Base-by-base conservation (phyloP, 257 asterid species). In the Petunia axillaris region DNA sequence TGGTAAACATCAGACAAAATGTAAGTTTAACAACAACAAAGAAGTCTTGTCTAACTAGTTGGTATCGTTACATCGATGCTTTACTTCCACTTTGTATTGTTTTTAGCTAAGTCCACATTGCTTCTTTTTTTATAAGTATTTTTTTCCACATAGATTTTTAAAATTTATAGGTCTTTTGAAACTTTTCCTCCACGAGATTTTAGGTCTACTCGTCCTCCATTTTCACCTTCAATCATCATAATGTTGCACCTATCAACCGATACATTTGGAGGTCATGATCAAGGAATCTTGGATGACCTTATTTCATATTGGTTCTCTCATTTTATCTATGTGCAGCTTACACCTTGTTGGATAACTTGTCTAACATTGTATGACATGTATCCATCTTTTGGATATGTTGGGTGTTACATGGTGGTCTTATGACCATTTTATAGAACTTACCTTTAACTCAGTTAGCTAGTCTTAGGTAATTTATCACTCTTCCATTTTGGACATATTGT, bases 351-450 rank as follows among this genome's bases (percentile, higher is more conserved):
- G 6, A 52, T 52, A 10, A 52, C 15, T 52, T 52, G 57, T 10
- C 57, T 15, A 52, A 52, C 11, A 52, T 52, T 52, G 4, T 52
- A 52, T 52, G 57, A 52, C 15, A 15, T 13, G 10, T 71, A 48
- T 71, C 59, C 77, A 71, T 71, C 43, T 25, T 46, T 71, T 46
- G 77, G 58, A 9, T 46, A 25, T 46, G 60, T 48, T 35, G 58
- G 59, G 77, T 46, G 77, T 5, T 25, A 67, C 39, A n/a, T 41
- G 15, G 53, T 43, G 55, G 41, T 44, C 76, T 68, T 5, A 68
- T 5, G 15, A 5, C 13, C 37, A 48, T 71, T 71, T 2, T 50
- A n/a, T 71, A 44, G 52, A 71, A 48, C 6, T 50, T 48, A 2
- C 62, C 60, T n/a, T 50, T 48, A 11, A 35, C n/a, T 71, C 50